These are phyloP conservation scores for Pelargonium myrrhifolium DNA, from an alignment of 441 rosid genomes.

Conservation along the genomic window DNA sequence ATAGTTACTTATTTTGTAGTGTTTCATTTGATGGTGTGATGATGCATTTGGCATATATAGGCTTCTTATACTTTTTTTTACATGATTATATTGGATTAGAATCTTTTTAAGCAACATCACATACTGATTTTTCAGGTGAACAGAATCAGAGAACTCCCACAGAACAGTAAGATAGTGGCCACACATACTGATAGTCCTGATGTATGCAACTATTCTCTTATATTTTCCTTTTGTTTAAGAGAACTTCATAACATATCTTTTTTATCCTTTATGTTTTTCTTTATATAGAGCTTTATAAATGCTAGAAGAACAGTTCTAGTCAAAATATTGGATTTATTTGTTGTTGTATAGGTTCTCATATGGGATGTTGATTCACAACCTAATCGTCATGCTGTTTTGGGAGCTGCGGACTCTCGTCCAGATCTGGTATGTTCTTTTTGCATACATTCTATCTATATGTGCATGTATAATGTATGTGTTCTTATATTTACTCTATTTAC, in stretches of 20 bases:
- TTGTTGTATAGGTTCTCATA: slow-evolving; percentile 68
- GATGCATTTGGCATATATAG: neutral
- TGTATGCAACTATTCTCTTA: slow-evolving; percentile 36
- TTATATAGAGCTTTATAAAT: neutral
- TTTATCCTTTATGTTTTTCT: neutral
- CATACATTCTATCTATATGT: neutral
- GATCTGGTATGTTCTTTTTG: slow-evolving; percentile 58
- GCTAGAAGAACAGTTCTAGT: neutral
- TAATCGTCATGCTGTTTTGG: slow-evolving; percentile 91
- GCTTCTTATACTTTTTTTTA: neutral
- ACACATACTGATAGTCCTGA: slow-evolving; percentile 98
- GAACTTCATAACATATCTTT: neutral
- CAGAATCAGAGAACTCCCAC: slow-evolving; percentile 97
- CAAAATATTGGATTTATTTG: neutral
- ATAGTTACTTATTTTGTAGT: neutral
- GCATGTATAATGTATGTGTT: neutral
- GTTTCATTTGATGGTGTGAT: neutral
- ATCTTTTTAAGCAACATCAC: slow-evolving; percentile 10
- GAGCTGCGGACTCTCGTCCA: slow-evolving; percentile 81
- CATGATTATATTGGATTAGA: neutral
- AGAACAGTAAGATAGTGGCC: slow-evolving; percentile 83
- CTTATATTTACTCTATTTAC: neutral
- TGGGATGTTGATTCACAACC: slow-evolving; percentile 99
- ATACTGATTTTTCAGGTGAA: slow-evolving; percentile 58
- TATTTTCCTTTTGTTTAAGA: slow-evolving; percentile 1